Evolutionary conservation across 352 stramenopile genomes (phyloP).

Genomic region (Globisporangium cylindrosporum): DNA sequence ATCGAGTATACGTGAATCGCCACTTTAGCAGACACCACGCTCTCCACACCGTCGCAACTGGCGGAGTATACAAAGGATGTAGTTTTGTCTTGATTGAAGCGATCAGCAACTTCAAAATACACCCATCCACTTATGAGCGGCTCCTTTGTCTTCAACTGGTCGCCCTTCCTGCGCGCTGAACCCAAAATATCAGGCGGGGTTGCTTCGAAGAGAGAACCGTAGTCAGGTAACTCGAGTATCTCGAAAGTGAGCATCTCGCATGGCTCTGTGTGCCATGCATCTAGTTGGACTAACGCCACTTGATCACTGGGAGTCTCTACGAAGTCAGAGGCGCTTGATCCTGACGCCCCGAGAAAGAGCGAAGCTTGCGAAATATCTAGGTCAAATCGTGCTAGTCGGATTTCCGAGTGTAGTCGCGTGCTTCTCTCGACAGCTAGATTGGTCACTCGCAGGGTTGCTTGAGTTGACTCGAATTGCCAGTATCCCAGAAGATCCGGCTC

Average conservation of each 20-base stretch:
- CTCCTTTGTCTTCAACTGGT: neutral
- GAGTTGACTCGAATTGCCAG: conserved; percentile 28
- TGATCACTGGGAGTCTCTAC: conserved; percentile 1
- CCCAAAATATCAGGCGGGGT: neutral
- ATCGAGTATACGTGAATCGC: conserved; percentile 7
- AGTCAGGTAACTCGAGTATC: conserved; percentile 16
- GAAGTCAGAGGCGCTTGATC: conserved; percentile 13
- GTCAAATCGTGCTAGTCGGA: conserved; percentile 18
- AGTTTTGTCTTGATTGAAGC: conserved; percentile 1
- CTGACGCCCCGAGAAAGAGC: conserved; percentile 16
- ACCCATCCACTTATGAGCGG: conserved; percentile 8
- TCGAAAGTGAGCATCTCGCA: conserved; percentile 8
- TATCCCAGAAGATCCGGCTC: conserved; percentile 27
- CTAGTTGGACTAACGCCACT: conserved; percentile 5
- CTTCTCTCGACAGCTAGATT: conserved; percentile 8
- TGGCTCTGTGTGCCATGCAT: neutral
- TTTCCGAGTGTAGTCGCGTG: conserved; percentile 12
- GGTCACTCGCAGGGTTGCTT: conserved; percentile 2
- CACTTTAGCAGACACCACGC: neutral
- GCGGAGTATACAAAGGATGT: conserved; percentile 17
- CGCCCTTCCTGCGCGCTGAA: neutral
- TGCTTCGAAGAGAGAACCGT: conserved; percentile 8
- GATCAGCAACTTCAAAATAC: conserved; percentile 11
- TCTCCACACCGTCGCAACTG: conserved; percentile 10
- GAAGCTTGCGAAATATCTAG: neutral